Evolutionary conservation across 2,329 filamentous ascomycete genomes (phyloP), one percentile per base, ranked within the genome.

Genomic region (Macrophomina pseudophaseolina): DNA sequence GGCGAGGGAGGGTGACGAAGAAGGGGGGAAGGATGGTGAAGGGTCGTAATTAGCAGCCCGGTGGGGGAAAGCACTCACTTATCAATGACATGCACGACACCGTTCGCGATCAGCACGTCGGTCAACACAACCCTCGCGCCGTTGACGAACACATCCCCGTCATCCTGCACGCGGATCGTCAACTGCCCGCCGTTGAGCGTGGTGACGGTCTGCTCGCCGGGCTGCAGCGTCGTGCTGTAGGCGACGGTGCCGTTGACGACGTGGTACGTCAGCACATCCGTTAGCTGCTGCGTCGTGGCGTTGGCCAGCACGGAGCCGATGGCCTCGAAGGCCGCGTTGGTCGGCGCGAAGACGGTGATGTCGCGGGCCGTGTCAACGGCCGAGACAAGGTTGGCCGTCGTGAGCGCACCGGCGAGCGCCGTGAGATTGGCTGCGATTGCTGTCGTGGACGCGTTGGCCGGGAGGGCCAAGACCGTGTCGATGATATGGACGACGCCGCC

Each of bases 331-430:
- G 88, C 88, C 1, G 79, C 79, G 74, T 90, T 88, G 72, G 79
- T 83, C 1, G 89, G 89, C 0, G 85, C 87, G 69, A 91, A 91
- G 68, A 91, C 81, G 65, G 89, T 91, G 46, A 91, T 70, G 72
- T 88, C 81, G 33, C 72, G 71, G 8, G 78, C 72, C 12, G 68
- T 70, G 67, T 82, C 76, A 40, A 88, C 73, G 18, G 79, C 75
- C 2, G 77, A 70, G 23, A 80, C 69, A n/a, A 82, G 72, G 68
- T 79, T 72, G 30, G 80, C 77, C 4, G 73, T 70, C 23, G 75
- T 76, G 52, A 80, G 69, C n/a, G 80, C 81, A 44, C 80, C 80
- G 65, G 74, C 74, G 42, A 82, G 71, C n/a, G 78, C 74, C 33
- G 79, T 79, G 12, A 83, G 74, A 67, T 75, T 75, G 28, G 76